These are phyloP conservation scores for Diaporthe longicolla DNA, from an alignment of 2,329 filamentous ascomycete genomes.

Conservation along the genomic window DNA sequence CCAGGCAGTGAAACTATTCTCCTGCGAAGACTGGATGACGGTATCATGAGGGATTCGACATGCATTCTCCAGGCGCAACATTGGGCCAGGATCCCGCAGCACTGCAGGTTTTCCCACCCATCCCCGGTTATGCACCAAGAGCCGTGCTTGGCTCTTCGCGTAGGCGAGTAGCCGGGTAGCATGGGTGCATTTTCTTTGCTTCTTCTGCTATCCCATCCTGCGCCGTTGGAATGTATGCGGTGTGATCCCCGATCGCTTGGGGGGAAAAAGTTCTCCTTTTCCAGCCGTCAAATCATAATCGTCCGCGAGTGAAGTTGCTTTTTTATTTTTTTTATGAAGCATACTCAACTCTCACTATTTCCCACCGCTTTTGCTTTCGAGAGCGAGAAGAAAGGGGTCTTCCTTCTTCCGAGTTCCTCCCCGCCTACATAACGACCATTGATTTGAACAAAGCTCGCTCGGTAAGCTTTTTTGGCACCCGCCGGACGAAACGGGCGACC, in stretches of 20 bases:
- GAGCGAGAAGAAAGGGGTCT: not conserved
- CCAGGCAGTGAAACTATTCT: too few relatives aligned
- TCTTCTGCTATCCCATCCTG: not conserved
- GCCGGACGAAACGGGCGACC: not conserved
- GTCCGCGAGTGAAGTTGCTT: not conserved
- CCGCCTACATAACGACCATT: not conserved
- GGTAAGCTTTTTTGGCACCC: not conserved
- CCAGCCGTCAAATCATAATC: conserved; percentile 6
- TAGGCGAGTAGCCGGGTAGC: too few relatives aligned
- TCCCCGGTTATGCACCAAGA: conserved; percentile 7
- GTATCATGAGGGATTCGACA: conserved; percentile 28
- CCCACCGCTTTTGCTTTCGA: not conserved
- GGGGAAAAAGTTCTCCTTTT: conserved; percentile 6
- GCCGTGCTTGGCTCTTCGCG: conserved; percentile 19
- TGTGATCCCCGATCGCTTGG: conserved; percentile 8
- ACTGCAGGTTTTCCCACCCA: not conserved
- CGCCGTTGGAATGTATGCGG: conserved; percentile 30
- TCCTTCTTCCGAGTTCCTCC: not conserved
- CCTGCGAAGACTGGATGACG: conserved; percentile 2
- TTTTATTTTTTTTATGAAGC: not conserved
- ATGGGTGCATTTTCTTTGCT: not conserved
- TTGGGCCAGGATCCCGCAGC: conserved; percentile 35
- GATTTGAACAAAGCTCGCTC: not conserved
- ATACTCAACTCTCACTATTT: not conserved
- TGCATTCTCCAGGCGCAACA: conserved; percentile 31